phyloP scores from a whole-genome alignment of 164 flowering plant species.

The Tetrastigma voinierianum region DNA sequence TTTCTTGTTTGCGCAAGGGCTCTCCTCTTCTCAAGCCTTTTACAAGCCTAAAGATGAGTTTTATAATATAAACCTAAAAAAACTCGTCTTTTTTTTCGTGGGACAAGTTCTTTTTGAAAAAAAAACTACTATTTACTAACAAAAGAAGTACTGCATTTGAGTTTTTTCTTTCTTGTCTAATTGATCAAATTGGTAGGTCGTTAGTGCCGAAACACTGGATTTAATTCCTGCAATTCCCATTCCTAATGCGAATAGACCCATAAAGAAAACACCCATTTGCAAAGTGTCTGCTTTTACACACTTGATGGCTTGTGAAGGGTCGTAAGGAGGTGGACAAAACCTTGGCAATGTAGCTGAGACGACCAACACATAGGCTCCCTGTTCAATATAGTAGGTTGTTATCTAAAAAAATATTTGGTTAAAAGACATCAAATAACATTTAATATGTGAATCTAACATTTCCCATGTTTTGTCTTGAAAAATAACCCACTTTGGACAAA shows the following conservation, averaged over 20 bases:
- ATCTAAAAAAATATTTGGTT: too few relatives aligned
- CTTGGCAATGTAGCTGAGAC: conserved; percentile 8
- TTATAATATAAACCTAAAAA: too few relatives aligned
- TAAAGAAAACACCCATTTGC: neutral
- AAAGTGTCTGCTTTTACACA: conserved; percentile 8
- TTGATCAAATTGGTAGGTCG: conserved; percentile 15
- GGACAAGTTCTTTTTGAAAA: too few relatives aligned
- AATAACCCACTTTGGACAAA: too few relatives aligned
- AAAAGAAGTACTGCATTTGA: conserved; percentile 8
- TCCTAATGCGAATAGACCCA: neutral
- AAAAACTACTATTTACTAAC: too few relatives aligned
- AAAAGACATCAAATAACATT: too few relatives aligned
- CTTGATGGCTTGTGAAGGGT: neutral
- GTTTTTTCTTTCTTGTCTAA: conserved; percentile 7
- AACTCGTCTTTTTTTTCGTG: too few relatives aligned
- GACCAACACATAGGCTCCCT: neutral
- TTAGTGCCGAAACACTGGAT: conserved; percentile 12
- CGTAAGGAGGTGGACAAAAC: conserved; percentile 14
- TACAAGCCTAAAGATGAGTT: too few relatives aligned
- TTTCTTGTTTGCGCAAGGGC: too few relatives aligned
- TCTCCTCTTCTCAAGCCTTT: too few relatives aligned
- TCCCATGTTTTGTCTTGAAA: too few relatives aligned
- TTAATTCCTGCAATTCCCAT: conserved; percentile 13
- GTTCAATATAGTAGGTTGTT: neutral
- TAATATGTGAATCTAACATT: too few relatives aligned